A percentile compares a stretch with the other conserved stretches of the same genome.
Evolutionary conservation across 73 alveolate species (phyloP).

Genomic region (Paramecium bursaria): DNA sequence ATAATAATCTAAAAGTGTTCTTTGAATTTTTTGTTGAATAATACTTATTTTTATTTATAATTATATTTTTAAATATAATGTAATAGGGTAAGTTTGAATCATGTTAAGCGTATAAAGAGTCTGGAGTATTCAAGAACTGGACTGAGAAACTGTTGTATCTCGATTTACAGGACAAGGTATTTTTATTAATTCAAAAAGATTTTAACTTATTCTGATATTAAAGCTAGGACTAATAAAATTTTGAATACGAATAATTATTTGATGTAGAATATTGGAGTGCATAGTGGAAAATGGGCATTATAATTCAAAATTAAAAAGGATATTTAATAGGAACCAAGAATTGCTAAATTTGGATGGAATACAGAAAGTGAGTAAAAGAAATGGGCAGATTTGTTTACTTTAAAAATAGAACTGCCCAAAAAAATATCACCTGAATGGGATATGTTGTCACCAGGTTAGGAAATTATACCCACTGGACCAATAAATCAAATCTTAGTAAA

Average conservation of each 20-base stretch:
- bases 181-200: neutral
- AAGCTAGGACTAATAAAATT: conserved; percentile 1
- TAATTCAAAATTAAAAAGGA: neutral
- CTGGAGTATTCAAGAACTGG: conserved; percentile 36
- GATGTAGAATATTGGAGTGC: neutral
- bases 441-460: neutral
- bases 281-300: conserved; percentile 34
- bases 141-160: neutral
- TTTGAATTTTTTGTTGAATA: too few relatives aligned
- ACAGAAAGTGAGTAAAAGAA: neutral
- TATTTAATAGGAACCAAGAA: neutral
- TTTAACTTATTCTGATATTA: neutral
- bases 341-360: conserved; percentile 45
- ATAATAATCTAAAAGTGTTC: too few relatives aligned
- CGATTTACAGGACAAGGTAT: neutral
- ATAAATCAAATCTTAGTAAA: neutral
- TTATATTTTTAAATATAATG: neutral
- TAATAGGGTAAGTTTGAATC: neutral
- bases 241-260: neutral
- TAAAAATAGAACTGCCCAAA: neutral
- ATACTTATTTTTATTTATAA: too few relatives aligned
- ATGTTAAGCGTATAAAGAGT: conserved; percentile 23
- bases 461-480: neutral
- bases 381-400: conserved; percentile 28
- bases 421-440: conserved; percentile 23